Evolutionary conservation across 768 basidiomycete genomes (phyloP), one percentile per base, ranked within the genome.

Genomic region (Roridomyces roridus): DNA sequence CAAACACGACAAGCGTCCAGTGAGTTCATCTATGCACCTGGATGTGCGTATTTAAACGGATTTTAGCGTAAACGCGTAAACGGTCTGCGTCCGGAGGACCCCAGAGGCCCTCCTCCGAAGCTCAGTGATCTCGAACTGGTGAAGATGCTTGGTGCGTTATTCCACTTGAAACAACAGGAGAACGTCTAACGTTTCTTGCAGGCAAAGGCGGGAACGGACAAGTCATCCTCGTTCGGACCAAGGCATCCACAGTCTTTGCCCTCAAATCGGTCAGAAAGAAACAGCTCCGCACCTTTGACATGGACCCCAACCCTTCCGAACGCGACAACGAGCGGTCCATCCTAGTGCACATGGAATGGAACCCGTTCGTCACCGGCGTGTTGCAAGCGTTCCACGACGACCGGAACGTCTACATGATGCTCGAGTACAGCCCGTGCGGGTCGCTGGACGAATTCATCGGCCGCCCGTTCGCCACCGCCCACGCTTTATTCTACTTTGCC

Each of bases 401-500:
- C 1, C 60, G 67, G 46, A 83, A 81, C 53, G 62, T 83, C 17
- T 87, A 87, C 62, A 63, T 81, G 31, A 67, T 80, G 64, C 69
- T 84, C 28, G 85, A 88, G 67, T 75, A 75, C 61, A 75, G 79
- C 14, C 78, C 82, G 0, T 72, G 75, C 26, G 80, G 78, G 1
- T 77, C 75, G 5, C 67, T 86, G 3, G 71, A 72, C 25, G 64
- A 72, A 20, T 43, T 77, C 28, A 77, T 81, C 29, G 56, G 12
- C 62, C 60, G 1, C 11, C 73, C 73, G 9, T 60, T 83, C 9
- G 65, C 73, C 6, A 64, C 72, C 7, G 41, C 66, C 2, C 65
- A 61, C 0, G 70, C 74, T 7, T 71, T 72, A 6, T 88, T 88
- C 68, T 87, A 85, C 69, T 81, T 78, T 60, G 71, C 78, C 23